Base-by-base conservation (phyloP, 148 eudicot genomes). In the Bassia scoparia region DNA sequence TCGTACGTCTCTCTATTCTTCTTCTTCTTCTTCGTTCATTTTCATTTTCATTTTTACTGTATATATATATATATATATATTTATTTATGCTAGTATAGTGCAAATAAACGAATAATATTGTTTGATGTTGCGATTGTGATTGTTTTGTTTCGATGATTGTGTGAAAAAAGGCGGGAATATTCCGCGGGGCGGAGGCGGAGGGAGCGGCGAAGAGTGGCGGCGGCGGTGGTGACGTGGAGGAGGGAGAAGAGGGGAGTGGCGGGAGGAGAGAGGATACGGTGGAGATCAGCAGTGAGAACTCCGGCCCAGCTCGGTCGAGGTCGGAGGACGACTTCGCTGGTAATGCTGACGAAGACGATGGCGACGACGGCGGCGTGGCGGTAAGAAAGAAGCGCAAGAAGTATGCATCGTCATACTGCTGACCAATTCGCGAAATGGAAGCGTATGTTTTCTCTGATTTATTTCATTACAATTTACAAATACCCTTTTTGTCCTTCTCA, bases 361-460 rank as follows among this genome's bases (percentile, higher is more conserved):
- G n/a, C 0, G 89, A 74, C 0, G 87, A 74, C 0, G 89, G 56
- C 14, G 84, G 77, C 1, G 84, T n/a, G n/a, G n/a, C n/a, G n/a
- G n/a, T 49, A 87, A 83, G 78, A 37, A 72, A 84, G 62, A 95
- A 87, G 86, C 79, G 97, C 63, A 95, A 91, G 77, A 95, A 87
- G 76, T 95, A 91, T 79, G n/a, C 99, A 95, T 76, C 85, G 99
- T 16, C 99, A 95, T 72, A 89, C 99, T 33, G 84, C 92, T 6
- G 88, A 91, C 21, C 99, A 95, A 95, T 95, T 61, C 82, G 90
- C 68, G 94, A 91, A 73, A 91, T 95, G 99, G 97, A 95, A 78
- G 88, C 99, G 99, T 95, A 77, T 59, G 90, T 85, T 66, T 43
- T 10, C 12, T 10, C 26, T 41, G 8, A 41, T 14, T n/a, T n/a